A percentile compares a stretch with the other conserved stretches of the same genome.
Conservation (phyloP, 1,139 yeast genomes). For the Citeromyces hawaiiensis region DNA sequence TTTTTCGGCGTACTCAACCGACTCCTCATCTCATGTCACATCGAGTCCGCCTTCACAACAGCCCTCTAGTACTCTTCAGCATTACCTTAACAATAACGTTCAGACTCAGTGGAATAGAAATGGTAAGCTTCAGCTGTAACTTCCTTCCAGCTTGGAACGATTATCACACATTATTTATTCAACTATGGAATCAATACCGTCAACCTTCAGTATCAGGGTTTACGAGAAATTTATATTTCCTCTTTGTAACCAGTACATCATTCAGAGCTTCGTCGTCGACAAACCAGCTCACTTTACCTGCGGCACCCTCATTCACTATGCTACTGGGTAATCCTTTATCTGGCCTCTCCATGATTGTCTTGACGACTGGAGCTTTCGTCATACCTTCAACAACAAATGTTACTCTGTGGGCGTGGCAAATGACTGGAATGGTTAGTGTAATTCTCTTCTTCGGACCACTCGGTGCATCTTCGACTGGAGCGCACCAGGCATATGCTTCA, state of each 20-base stretch:
- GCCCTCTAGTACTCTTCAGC: too few species aligned
- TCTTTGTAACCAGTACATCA: slow-evolving; percentile 68
- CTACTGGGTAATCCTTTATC: slow-evolving; percentile 93
- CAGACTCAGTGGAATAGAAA: too few species aligned
- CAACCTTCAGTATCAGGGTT: background rate
- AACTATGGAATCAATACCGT: background rate
- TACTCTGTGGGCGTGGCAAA: slow-evolving; percentile 86
- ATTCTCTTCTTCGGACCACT: slow-evolving; percentile 80
- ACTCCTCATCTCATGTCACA: too few species aligned
- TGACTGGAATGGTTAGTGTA: slow-evolving; percentile 87
- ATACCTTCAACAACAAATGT: slow-evolving; percentile 94
- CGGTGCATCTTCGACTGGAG: slow-evolving; percentile 89
- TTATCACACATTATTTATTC: background rate
- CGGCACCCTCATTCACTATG: slow-evolving; percentile 90
- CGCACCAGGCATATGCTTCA: slow-evolving; percentile 92
- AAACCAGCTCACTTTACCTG: slow-evolving; percentile 95
- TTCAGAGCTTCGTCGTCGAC: slow-evolving; percentile 91
- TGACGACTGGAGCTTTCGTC: slow-evolving; percentile 86
- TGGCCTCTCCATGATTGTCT: slow-evolving; percentile 92
- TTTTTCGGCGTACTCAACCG: too few species aligned
- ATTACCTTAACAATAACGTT: too few species aligned
- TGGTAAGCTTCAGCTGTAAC: too few species aligned
- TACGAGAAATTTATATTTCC: slow-evolving; percentile 48
- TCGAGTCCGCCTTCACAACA: too few species aligned
- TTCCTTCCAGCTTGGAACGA: too few species aligned